Evolutionary conservation across 2,329 filamentous ascomycete species (phyloP), one percentile per base, ranked within the genome.

Genomic region (Aspergillus transmontanensis): DNA sequence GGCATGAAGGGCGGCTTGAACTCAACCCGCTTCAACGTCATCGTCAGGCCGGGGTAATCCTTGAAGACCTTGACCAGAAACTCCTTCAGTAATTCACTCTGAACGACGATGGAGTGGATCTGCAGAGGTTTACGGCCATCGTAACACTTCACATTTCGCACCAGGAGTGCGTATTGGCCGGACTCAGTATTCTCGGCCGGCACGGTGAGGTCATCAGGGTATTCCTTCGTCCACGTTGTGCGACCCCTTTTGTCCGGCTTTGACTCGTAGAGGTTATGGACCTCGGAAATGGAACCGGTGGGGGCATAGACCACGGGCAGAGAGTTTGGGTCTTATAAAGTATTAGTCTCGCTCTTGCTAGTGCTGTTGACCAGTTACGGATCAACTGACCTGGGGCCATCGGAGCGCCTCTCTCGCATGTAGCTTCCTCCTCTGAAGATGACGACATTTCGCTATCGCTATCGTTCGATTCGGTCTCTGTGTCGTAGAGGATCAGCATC

Each of bases 51-150:
- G 0, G 86, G 85, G 62, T 89, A 90, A 10, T 80, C 84, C 1
- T 81, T 75, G 26, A 90, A 79, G 9, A 89, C 81, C 12, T 83
- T 79, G 11, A 78, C 78, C 0, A 91, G 79, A 5, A 86, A 81
- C 2, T 80, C 78, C 75, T 88, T 89, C 50, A 91, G 76, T 59
- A 83, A 79, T 1, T 87, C 86, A 23, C 85, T 88, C 73, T 91
- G 88, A 6, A 91, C 77, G 51, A 89, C 81, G 62, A 91, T 84
- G 54, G 85, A 88, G 69, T 90, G 82, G 28, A 89, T 82, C 59
- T 85, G 78, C 36, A 89, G 82, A 53, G 85, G 85, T 73, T 88
- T 89, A 61, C 84, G 82, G 32, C 86, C 84, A 71, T 89, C 84
- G 54, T 81, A 82, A 68, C 83, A 83, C 75, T 84, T 86, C 60